Evolutionary conservation across 257 asterid species (phyloP).

Genomic region (Solanum lycopersicoides): DNA sequence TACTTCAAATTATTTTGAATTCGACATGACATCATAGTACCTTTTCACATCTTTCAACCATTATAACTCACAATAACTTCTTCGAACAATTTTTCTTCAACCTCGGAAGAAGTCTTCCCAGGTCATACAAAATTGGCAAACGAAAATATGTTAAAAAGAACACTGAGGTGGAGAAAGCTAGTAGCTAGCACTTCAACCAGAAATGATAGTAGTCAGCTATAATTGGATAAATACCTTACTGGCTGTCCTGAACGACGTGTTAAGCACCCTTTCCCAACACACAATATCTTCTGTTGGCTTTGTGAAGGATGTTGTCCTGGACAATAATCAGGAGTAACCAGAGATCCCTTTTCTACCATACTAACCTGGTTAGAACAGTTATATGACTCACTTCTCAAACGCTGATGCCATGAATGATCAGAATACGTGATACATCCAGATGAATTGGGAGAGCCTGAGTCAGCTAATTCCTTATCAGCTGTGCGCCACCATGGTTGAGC

Average conservation of each 20-base stretch:
- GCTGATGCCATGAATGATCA: conserved; percentile 15
- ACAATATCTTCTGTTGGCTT: conserved; percentile 1
- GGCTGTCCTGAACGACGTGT: conserved; percentile 19
- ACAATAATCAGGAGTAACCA: not conserved
- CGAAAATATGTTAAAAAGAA: not conserved
- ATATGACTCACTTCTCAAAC: conserved; percentile 13
- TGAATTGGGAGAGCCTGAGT: conserved; percentile 26
- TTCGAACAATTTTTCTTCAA: not conserved
- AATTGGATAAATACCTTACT: conserved; percentile 32
- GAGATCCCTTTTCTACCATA: not conserved
- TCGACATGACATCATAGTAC: not conserved
- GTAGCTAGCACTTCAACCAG: not conserved
- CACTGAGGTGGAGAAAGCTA: not conserved
- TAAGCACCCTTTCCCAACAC: conserved; percentile 11
- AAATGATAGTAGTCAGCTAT: not conserved
- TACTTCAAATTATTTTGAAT: not conserved
- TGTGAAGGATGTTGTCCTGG: conserved; percentile 14
- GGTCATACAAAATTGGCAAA: not conserved
- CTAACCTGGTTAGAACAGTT: conserved; percentile 3
- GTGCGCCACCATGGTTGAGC: conserved; percentile 61
- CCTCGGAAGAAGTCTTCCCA: not conserved
- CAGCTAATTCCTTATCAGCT: conserved; percentile 27
- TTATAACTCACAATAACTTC: not conserved
- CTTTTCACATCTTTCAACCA: not conserved
- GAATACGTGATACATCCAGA: conserved; percentile 8